phyloP scores from a whole-genome alignment of 768 basidiomycete species.

The Boletus sensibilis region DNA sequence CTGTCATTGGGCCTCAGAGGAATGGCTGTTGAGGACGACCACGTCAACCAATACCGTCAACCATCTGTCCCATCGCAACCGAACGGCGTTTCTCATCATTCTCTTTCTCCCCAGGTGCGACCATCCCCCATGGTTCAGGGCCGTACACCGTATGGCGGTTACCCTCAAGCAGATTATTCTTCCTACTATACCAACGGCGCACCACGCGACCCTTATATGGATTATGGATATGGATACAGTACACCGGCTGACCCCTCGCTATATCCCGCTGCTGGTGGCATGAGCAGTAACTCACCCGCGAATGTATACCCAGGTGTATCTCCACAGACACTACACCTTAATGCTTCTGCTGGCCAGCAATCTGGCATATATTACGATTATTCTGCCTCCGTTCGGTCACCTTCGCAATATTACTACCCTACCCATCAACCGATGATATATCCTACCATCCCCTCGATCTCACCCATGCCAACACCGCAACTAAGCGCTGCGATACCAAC shows the following conservation, averaged over 20 bases:
- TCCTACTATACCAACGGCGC: conserved; percentile 56
- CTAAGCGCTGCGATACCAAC: conserved; percentile 40
- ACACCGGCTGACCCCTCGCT: conserved; percentile 47
- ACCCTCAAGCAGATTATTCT: conserved; percentile 56
- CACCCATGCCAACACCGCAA: conserved; percentile 54
- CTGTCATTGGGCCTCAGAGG: conserved; percentile 58
- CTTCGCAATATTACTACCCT: conserved; percentile 63
- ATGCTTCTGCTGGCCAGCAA: conserved; percentile 45
- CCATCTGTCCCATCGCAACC: conserved; percentile 29
- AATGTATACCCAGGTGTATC: conserved; percentile 50
- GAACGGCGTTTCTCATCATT: conserved; percentile 30
- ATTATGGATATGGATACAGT: conserved; percentile 59
- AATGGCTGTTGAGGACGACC: conserved; percentile 59
- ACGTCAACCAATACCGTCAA: conserved; percentile 41
- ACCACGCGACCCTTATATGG: conserved; percentile 49
- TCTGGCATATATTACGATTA: conserved; percentile 62
- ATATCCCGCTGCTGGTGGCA: conserved; percentile 47
- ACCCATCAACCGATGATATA: conserved; percentile 59
- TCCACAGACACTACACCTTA: conserved; percentile 43
- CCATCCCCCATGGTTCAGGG: conserved; percentile 45
- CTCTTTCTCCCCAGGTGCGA: conserved; percentile 40
- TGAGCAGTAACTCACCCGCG: conserved; percentile 43
- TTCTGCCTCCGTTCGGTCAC: conserved; percentile 43
- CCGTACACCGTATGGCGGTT: conserved; percentile 48
- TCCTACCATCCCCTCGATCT: conserved; percentile 49